Base-by-base conservation (phyloP, 2,329 filamentous ascomycete genomes). In the Arthrocladium fulminans region DNA sequence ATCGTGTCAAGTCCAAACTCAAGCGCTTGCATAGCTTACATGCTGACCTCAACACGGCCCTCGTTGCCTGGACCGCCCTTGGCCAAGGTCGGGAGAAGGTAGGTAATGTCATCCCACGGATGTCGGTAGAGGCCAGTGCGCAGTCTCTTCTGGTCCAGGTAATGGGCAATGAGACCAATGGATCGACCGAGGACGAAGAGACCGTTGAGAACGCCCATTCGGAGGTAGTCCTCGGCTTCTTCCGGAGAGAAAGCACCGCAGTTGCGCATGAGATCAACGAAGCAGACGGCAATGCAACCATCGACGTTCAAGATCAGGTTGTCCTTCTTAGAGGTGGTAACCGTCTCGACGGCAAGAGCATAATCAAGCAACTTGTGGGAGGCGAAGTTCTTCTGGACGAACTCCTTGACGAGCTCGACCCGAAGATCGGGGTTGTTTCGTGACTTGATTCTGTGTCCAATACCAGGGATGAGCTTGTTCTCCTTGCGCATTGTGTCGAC, bases 391-490 rank as follows among this genome's bases (percentile, higher is more conserved):
- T 89, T 86, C 73, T 89, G 79, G 66, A 94, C 92, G 71, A 92
- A 98, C 74, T 98, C 90, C 80, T 97, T 98, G 66, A 98, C 92
- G 51, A 98, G 85, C 77, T 97, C 90, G 61, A 98, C 92, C 79
- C 92, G 92, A 61, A 98, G 84, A 81, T 98, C 92, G 55, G 92
- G 92, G 83, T 98, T 98, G 81, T 97, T 96, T 64, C 92, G 86
- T 59, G 92, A 98, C 82, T 98, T 98, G 79, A 98, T 87, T 73
- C 89, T 88, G 81, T 98, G 92, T 61, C 92, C 92, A 63, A 98
- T 98, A 78, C 92, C 92, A 56, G 92, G 92, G 62, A 98, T 97
- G 62, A 98, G 88, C 81, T 97, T 98, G 84, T 98, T 98, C 74
- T 92, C 88, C 79, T 97, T 98, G 72, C 92, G 83, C 90, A 97